Evolutionary conservation across 2,329 filamentous ascomycete genomes (phyloP).

Genomic region (Cercospora sp.): DNA sequence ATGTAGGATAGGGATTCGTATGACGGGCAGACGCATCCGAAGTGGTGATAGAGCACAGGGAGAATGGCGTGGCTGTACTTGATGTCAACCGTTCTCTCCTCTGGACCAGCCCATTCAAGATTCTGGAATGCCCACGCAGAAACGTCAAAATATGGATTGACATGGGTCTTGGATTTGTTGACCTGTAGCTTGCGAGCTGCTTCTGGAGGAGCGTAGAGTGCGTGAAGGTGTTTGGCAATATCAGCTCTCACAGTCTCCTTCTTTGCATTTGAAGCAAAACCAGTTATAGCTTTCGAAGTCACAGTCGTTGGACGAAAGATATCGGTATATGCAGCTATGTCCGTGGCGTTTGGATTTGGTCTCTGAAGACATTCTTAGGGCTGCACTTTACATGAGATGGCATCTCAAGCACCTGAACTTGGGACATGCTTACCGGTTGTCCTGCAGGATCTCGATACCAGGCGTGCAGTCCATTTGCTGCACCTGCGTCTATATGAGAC

Average conservation of each 20-base stretch:
- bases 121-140: conserved; percentile 65
- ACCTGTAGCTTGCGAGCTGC: conserved; percentile 36
- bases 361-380: conserved; percentile 33
- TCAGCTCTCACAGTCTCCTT: conserved; percentile 60
- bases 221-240: conserved; percentile 58
- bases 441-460: conserved; percentile 52
- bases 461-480: conserved; percentile 49
- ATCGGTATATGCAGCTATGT: conserved; percentile 65
- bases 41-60: conserved; percentile 75
- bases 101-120: conserved; percentile 66
- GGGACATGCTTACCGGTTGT: conserved; percentile 37
- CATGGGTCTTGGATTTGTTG: conserved; percentile 47
- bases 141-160: conserved; percentile 68
- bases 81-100: conserved; percentile 53
- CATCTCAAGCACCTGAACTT: conserved; percentile 15
- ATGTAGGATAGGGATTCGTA: conserved; percentile 66
- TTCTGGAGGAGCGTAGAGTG: conserved; percentile 54
- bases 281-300: conserved; percentile 62
- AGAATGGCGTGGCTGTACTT: conserved; percentile 66
- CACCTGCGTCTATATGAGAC: conserved; percentile 50
- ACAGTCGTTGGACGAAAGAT: conserved; percentile 64
- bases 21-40: conserved; percentile 69
- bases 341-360: conserved; percentile 53
- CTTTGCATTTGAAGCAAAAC: conserved; percentile 65
- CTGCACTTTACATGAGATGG: conserved; percentile 25